Base-by-base conservation (phyloP, 2,329 filamentous ascomycete genomes). In the Hirsutella rhossiliensis region DNA sequence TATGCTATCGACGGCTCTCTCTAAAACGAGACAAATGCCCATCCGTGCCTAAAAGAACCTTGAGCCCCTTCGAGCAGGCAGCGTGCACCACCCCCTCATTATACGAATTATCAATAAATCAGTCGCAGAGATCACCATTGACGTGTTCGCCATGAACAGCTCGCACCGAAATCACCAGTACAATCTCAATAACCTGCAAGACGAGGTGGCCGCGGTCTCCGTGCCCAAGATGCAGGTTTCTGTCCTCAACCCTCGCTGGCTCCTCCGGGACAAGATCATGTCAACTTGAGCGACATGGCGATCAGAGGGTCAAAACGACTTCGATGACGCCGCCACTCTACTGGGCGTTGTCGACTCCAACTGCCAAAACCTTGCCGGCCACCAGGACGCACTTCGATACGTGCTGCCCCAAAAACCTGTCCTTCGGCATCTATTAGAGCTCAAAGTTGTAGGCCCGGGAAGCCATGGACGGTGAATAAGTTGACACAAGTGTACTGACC, bases 231-330 rank as follows among this genome's bases (percentile, higher is more conserved):
- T 36, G 11, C 7, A 42, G 20, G 40, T 42, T 42, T 29, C 40
- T 20, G 40, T 36, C n/a, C 34, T 42, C 30, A 42, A 29, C 19
- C 13, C 40, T 23, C 40, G 40, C 40, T 42, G 40, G 40, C 18
- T 42, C 11, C 40, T 42, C 40, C 30, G 40, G 19, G 40, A 42
- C 13, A 42, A 42, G 40, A 42, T 42, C 6, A 34, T 42, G 3
- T 34, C 40, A 27, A 27, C 30, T 42, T 42, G 40, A 34, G 28
- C 28, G 40, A 17, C 40, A 34, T 17, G 40, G 40, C 20, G 18
- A 2, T 23, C 20, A 20, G 34, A 42, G 40, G 40, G 34, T 11
- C 40, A 7, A 23, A 31, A 28, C 6, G 40, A 42, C 15, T 4
- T 42, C 2, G 28, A 42, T 13, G 40, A 42, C 13, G 40, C 40